Percentiles rank a stretch among this genome's conserved stretches.
Conservation (phyloP, 2,329 filamentous ascomycete genomes). For the Calonectria henricotiae region DNA sequence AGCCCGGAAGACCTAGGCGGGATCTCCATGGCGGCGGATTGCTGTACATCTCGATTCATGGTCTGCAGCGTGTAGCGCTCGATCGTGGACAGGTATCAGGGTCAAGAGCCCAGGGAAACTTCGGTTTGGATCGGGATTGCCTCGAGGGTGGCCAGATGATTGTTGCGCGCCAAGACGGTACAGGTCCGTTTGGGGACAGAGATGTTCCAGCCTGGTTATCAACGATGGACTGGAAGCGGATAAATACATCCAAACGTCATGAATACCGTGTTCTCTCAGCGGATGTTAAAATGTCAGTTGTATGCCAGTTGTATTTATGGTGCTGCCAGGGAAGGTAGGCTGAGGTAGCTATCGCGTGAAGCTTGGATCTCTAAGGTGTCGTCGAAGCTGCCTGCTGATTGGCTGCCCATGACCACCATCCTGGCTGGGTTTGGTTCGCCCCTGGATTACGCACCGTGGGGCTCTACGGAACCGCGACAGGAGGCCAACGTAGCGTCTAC, state of each 20-base stretch:
- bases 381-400: conserved; percentile 49
- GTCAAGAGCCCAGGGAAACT: conserved; percentile 38
- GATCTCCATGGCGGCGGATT: conserved; percentile 50
- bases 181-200: conserved; percentile 25
- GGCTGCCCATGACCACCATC: conserved; percentile 39
- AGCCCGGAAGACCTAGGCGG: conserved; percentile 42
- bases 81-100: conserved; percentile 40
- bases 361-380: conserved; percentile 53
- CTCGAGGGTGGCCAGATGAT: conserved; percentile 6
- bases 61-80: conserved; percentile 44
- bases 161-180: conserved; percentile 7
- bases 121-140: conserved; percentile 30
- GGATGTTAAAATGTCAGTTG: conserved; percentile 33
- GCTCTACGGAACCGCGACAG: conserved; percentile 2
- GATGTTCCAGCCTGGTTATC: conserved; percentile 32
- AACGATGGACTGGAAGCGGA: conserved; percentile 24
- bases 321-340: conserved; percentile 35
- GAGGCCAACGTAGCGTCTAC: conserved; percentile 12
- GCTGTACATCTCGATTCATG: conserved; percentile 57
- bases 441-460: conserved; percentile 33
- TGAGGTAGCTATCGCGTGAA: conserved; percentile 42
- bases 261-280: conserved; percentile 40
- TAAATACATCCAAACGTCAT: conserved; percentile 33
- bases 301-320: conserved; percentile 39
- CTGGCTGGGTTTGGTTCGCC: conserved; percentile 26